Conservation (phyloP, 176 grass and related monocot species). For the Juncus inflexus region DNA sequence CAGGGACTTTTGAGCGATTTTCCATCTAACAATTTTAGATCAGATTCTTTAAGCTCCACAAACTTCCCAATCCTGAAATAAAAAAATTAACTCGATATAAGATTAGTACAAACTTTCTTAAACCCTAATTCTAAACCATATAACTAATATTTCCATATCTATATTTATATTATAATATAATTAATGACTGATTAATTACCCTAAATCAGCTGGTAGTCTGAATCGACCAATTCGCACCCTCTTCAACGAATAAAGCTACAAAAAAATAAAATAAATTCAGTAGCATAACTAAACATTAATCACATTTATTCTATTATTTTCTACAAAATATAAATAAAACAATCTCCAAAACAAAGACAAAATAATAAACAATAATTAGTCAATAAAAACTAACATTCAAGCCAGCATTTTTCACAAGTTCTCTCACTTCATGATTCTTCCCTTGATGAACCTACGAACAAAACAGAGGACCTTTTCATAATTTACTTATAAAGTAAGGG, state of each 20-base stretch:
- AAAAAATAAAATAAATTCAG: constrained; percentile 25
- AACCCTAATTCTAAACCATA: too few species aligned
- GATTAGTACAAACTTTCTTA: too few species aligned
- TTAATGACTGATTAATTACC: constrained; percentile 62
- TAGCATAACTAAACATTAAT: too few species aligned
- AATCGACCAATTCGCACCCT: constrained; percentile 70
- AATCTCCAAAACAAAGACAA: constrained; percentile 8
- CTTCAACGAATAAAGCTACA: constrained; percentile 75
- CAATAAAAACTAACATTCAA: constrained; percentile 53
- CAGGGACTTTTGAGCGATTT: constrained; percentile 30
- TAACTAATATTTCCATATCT: too few species aligned
- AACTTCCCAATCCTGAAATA: constrained; percentile 71
- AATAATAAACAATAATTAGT: too few species aligned
- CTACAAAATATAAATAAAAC: too few species aligned
- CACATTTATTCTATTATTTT: too few species aligned
- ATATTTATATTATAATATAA: too few species aligned
- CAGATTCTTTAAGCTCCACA: constrained; percentile 76
- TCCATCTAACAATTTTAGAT: constrained; percentile 67
- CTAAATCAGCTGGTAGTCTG: constrained; percentile 75
- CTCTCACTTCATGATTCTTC: constrained; percentile 88
- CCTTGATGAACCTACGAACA: constrained; percentile 90
- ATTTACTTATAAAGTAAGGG: too few species aligned
- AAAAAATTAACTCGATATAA: constrained; percentile 14
- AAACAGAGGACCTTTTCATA: too few species aligned
- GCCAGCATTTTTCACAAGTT: constrained; percentile 85